Evolutionary conservation across 2,329 filamentous ascomycete species (phyloP).

Genomic region (Stemphylium lycopersici): DNA sequence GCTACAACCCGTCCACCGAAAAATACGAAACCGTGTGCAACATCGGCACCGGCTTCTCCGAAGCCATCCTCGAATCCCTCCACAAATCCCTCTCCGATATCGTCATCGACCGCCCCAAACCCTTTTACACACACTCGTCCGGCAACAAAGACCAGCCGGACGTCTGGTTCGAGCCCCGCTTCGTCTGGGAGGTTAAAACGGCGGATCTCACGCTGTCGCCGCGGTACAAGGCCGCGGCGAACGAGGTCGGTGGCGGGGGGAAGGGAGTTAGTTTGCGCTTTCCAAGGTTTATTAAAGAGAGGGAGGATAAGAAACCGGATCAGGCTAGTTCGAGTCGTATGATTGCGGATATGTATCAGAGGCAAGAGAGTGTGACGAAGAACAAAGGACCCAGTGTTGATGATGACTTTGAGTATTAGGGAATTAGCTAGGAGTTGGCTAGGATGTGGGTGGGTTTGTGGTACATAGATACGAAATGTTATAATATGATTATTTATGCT

Average conservation of each 20-base stretch:
- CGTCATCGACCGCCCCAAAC: constrained; percentile 88
- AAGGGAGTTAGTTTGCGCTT: constrained; percentile 89
- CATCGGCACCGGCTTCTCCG: constrained; percentile 95
- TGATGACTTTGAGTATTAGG: constrained; percentile 95
- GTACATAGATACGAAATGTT: not conserved
- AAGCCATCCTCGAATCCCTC: constrained; percentile 88
- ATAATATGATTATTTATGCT: not conserved
- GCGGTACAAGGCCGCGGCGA: constrained; percentile 87
- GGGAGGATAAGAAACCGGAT: constrained; percentile 96
- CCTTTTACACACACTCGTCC: constrained; percentile 86
- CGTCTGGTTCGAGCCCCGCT: constrained; percentile 94
- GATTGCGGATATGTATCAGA: constrained; percentile 95
- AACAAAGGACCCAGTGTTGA: constrained; percentile 86
- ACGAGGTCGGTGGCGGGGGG: constrained; percentile 73
- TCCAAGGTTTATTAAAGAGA: constrained; percentile 86
- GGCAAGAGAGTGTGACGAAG: constrained; percentile 89
- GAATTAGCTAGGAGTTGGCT: too few species aligned
- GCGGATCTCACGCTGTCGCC: constrained; percentile 93
- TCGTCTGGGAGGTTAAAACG: constrained; percentile 98
- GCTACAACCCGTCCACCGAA: constrained; percentile 81
- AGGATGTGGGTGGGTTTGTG: not conserved
- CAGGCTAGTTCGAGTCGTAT: constrained; percentile 83
- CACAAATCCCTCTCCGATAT: constrained; percentile 76
- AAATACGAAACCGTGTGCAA: constrained; percentile 97
- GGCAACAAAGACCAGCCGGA: constrained; percentile 94